Base-by-base conservation (phyloP, 164 flowering plant genomes). In the Macadamia tetraphylla region DNA sequence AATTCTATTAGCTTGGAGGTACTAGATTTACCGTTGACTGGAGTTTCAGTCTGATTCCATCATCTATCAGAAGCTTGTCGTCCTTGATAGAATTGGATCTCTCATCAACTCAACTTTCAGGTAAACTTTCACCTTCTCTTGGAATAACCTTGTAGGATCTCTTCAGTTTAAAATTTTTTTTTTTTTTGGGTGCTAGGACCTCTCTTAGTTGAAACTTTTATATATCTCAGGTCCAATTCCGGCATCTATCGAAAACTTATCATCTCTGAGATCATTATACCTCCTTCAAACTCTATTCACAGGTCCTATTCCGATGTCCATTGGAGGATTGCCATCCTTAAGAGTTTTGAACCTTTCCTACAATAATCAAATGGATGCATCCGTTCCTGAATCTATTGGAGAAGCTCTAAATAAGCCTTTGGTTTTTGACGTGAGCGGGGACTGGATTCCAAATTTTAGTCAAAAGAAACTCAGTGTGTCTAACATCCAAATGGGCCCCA, bases 401-500 rank as follows among this genome's bases (percentile, higher is more conserved):
- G n/a, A 35, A 35, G 0, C n/a, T 52, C 14, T 23, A 11, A 11
- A 14, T 0, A 52, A 52, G 6, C 14, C 57, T 6, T 17, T 52
- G n/a, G 6, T 52, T 52, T 52, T 52, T 14, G 1, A 52, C 0
- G 57, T 52, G 57, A 11, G n/a, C 0, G 0, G 17, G 13, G 57
- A 52, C 5, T 52, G 57, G 57, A 10, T 52, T 1, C 51, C 9
- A 8, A 9, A 1, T 8, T 46, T 46, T 46, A 0, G 40, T 35
- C 40, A 0, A 0, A 0, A 35, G 40, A 0, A 2, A 10, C 5
- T 49, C 53, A 10, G 9, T 49, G 0, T 35, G 3, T 5, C 3
- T 35, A 35, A 35, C 40, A 35, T 35, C 51, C 69, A 58, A 29
- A 11, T 71, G 0, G 74, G 74, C 6, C 74, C 69, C 29, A 18